A percentile compares a stretch with the other conserved stretches of the same genome.
Evolutionary conservation across 164 flowering plant genomes (phyloP).

Genomic region (Annona cherimola): DNA sequence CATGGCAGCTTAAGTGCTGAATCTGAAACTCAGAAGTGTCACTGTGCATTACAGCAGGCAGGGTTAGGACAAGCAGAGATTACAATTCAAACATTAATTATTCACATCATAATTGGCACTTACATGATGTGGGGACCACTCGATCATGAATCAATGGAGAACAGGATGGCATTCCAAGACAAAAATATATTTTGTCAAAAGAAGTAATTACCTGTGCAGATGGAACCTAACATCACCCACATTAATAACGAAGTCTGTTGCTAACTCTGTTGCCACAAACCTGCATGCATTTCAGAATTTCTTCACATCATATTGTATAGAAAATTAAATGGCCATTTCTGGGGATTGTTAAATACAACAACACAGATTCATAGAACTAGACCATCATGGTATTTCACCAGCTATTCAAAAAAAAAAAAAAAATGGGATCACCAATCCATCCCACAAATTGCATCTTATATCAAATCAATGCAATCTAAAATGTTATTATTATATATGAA

Average conservation of each 20-base stretch:
- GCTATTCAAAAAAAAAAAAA: too few species aligned
- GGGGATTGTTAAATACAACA: background rate
- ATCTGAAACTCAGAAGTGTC: too few species aligned
- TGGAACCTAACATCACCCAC: conserved; percentile 77
- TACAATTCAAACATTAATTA: too few species aligned
- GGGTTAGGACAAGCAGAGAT: too few species aligned
- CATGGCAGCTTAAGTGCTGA: background rate
- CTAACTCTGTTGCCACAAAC: conserved; percentile 77
- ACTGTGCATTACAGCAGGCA: too few species aligned
- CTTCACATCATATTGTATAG: background rate
- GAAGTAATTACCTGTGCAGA: conserved; percentile 70
- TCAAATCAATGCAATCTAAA: background rate
- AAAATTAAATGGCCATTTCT: background rate
- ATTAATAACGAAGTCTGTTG: conserved; percentile 56
- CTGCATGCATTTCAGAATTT: conserved; percentile 30
- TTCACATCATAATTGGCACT: too few species aligned
- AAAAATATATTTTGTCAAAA: background rate
- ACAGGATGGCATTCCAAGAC: background rate
- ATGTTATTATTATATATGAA: background rate
- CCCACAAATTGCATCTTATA: background rate
- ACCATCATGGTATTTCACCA: background rate
- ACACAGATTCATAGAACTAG: background rate
- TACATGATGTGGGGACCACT: too few species aligned
- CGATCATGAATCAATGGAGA: background rate
- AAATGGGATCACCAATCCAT: background rate